Base-by-base conservation (phyloP, 2,329 filamentous ascomycete genomes). In the Raffaelea arxii region DNA sequence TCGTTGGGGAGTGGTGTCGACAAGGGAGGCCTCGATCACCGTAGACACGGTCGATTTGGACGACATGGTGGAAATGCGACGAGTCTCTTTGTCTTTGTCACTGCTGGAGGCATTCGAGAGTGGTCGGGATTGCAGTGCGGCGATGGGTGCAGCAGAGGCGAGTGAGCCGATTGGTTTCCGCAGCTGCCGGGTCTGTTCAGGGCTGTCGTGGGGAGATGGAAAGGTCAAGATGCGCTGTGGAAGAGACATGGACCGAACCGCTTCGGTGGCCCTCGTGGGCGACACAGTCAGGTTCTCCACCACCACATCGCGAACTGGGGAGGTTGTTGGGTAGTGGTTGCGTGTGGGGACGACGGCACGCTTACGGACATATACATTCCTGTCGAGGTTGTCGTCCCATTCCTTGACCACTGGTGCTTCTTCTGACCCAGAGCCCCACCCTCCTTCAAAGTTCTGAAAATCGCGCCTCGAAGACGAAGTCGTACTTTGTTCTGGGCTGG, bases 371-470 rank as follows among this genome's bases (percentile, higher is more conserved):
- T 64, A 71, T 37, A 77, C 74, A 66, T 74, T 70, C 62, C 72
- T 71, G 54, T 69, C 65, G 35, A 74, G 60, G 59, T 73, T 72
- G 50, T 69, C 62, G 53, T 79, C 72, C 71, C 74, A 77, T 63
- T 77, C 73, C 58, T 69, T 64, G 51, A 72, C 71, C 25, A 71
- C 68, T n/a, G n/a, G n/a, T n/a, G n/a, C n/a, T 51, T 46, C 46
- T 5, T 76, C 69, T 53, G 59, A 66, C 25, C 61, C 59, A 25
- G 67, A 65, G 43, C 60, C 65, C 76, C 76, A 82, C 58, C 76
- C 72, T 37, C 76, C 77, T 56, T 83, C 78, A 59, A 78, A 79
- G 46, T 67, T 66, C 49, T 66, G 63, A 54, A 77, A 77, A 42
- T 75, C 71, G 49, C 67, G 63, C 52, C 64, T 67, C n/a, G 62